phyloP scores from a whole-genome alignment of 2,329 filamentous ascomycete species.

The Penicillium corylophilum region DNA sequence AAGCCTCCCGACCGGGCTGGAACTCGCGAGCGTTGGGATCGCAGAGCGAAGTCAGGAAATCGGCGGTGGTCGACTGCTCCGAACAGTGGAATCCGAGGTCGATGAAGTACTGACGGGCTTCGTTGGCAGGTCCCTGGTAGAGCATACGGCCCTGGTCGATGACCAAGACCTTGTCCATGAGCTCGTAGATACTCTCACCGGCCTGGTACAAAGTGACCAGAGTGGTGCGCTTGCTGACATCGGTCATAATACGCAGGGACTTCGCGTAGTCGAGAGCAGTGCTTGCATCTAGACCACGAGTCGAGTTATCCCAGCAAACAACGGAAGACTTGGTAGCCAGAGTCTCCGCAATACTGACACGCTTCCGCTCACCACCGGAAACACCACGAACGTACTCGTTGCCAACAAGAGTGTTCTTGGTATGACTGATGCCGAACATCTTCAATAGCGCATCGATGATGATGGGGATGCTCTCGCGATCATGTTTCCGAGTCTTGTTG shows the following conservation, averaged over 20 bases:
- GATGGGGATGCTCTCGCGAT: conserved; percentile 62
- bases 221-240: conserved; percentile 69
- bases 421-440: conserved; percentile 78
- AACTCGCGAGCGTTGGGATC: conserved; percentile 71
- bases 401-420: conserved; percentile 72
- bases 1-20: conserved; percentile 62
- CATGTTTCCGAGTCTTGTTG: conserved; percentile 71
- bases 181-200: conserved; percentile 66
- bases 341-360: conserved; percentile 76
- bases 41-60: conserved; percentile 74
- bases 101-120: conserved; percentile 65
- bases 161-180: conserved; percentile 79
- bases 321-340: conserved; percentile 71
- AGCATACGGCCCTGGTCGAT: conserved; percentile 71
- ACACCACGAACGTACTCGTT: conserved; percentile 71
- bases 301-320: conserved; percentile 78
- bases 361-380: conserved; percentile 76
- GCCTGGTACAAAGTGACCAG: conserved; percentile 72
- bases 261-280: conserved; percentile 77
- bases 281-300: conserved; percentile 74
- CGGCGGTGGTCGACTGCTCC: conserved; percentile 65
- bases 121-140: conserved; percentile 62
- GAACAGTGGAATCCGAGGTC: conserved; percentile 63
- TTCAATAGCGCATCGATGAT: conserved; percentile 69
- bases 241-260: conserved; percentile 69